Base-by-base conservation (phyloP, 805 yeast species). In the Blastobotrys muscicola region DNA sequence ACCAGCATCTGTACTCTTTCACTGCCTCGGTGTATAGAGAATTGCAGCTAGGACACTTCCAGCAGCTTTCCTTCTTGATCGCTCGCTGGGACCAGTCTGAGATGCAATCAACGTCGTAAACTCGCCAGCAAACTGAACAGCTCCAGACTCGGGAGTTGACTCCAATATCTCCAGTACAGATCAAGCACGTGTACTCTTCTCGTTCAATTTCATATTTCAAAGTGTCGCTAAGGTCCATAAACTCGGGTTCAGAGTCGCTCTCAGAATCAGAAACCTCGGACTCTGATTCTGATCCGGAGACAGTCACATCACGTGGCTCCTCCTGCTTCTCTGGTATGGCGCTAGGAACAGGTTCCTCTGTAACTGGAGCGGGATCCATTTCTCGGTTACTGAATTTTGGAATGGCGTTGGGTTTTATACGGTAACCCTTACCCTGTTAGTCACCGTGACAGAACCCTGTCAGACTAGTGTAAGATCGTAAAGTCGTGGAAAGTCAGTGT, bases 41-140 rank as follows among this genome's bases (percentile, higher is more conserved):
- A 62, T 77, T 85, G 59, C 94, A 84, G 2, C 83, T 74, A 0
- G 96, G 96, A 61, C 97, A 87, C 54, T 87, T 71, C 96, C 96
- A 87, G 34, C 70, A 67, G 23, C 35, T 39, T 3, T 46, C 26
- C 4, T 49, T 46, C 34, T 13, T 44, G 39, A 39, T 46, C 4
- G 89, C 89, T 48, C 83, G 70, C 16, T 66, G 60, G 2, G 95
- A 90, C 98, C 98, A 92, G 50, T 81, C 85, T 40, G 74, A 66
- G 37, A 87, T 82, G 65, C 98, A 90, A 10, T 77, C 79, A 37
- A 86, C 67, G 58, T 90, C 96, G 57, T 85, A 90, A 1, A 83
- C 94, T 46, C 97, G 68, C 56, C 66, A 82, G 59, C 98, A 90
- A 23, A 70, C 66, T 6, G 64, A 60, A 59, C 98, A 90, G 5